Conservation (phyloP, 768 basidiomycete genomes). For the Asterophora lycoperdoides region DNA sequence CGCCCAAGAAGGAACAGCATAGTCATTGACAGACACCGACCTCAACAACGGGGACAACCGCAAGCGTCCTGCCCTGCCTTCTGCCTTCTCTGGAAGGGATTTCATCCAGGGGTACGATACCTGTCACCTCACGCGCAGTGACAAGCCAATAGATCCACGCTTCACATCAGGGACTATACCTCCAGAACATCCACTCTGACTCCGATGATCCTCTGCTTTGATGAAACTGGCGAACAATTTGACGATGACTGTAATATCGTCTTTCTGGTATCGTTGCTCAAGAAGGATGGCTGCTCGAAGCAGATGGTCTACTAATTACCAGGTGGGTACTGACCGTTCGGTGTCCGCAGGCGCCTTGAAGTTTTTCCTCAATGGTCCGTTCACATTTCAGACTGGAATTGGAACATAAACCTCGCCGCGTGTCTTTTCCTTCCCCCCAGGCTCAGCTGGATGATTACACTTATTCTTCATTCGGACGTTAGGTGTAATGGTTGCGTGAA, state of each 20-base stretch:
- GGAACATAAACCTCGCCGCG: conserved; percentile 45
- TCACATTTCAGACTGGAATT: conserved; percentile 38
- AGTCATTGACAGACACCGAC: conserved; percentile 12
- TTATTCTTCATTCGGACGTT: conserved; percentile 28
- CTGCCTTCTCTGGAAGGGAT: conserved; percentile 4
- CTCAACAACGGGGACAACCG: neutral
- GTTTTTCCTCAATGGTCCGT: no score
- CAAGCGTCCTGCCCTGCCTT: conserved; percentile 1
- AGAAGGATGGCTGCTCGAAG: conserved; percentile 47
- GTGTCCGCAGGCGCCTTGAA: no score
- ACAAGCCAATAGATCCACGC: conserved; percentile 19
- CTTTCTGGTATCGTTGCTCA: conserved; percentile 44
- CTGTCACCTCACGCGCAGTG: conserved; percentile 4
- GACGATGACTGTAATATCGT: conserved; percentile 57
- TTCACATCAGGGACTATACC: conserved; percentile 34
- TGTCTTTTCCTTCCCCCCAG: neutral
- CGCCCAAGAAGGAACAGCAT: conserved; percentile 7
- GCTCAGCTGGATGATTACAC: neutral
- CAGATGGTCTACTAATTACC: conserved; percentile 62
- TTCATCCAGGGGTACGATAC: neutral
- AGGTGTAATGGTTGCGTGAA: conserved; percentile 48
- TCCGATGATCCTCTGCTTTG: conserved; percentile 52
- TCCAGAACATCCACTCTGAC: conserved; percentile 35
- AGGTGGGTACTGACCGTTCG: conserved; percentile 25
- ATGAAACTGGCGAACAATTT: conserved; percentile 53